phyloP scores from a whole-genome alignment of 1,284 basidiomycete genomes.

The Ceratorhiza oryzae-sativae region DNA sequence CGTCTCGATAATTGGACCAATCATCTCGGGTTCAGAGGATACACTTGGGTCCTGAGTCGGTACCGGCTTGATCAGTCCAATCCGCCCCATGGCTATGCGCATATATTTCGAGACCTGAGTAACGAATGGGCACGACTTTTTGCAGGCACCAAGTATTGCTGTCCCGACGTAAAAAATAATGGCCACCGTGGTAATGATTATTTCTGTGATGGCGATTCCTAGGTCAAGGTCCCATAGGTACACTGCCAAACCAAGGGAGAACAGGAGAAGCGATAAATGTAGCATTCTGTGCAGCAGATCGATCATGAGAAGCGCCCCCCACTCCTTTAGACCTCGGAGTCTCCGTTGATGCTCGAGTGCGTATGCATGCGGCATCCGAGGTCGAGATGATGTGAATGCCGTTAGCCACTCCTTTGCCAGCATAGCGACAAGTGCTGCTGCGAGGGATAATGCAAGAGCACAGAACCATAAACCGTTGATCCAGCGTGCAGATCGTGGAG shows the following conservation, averaged over 20 bases:
- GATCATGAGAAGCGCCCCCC: conserved; percentile 14
- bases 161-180: neutral
- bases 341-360: neutral
- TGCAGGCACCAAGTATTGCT: neutral
- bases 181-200: neutral
- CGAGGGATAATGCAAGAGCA: conserved; percentile 9
- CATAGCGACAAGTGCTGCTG: neutral
- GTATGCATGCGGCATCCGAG: neutral
- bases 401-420: conserved; percentile 31
- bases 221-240: conserved; percentile 17
- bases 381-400: neutral
- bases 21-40: neutral
- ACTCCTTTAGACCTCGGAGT: neutral
- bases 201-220: conserved; percentile 1
- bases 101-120: conserved; percentile 17
- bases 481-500: neutral
- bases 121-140: neutral
- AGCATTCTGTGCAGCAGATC: conserved; percentile 20
- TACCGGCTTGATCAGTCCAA: neutral
- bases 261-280: conserved; percentile 29
- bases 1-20: no score
- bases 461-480: conserved; percentile 33
- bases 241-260: conserved; percentile 8
- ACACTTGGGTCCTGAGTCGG: no score
- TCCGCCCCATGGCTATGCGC: neutral